Evolutionary conservation across 202 grass and related monocot genomes (phyloP), one percentile per base, ranked within the genome.

Genomic region (Miscanthus sacchariflorus): DNA sequence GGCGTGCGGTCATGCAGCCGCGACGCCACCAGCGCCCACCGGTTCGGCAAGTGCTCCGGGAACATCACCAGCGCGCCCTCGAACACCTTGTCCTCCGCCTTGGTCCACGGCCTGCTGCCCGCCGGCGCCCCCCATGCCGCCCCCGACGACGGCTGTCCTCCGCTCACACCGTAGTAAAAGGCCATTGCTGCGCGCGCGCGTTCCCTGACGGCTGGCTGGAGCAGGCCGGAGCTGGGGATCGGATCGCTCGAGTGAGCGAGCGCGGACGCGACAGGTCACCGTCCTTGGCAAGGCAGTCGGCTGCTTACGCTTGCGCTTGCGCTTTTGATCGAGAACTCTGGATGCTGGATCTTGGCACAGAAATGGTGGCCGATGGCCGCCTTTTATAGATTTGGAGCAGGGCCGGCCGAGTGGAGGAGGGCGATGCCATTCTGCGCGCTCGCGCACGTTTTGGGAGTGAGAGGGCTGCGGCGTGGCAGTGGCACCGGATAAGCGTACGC

Each of bases 41-140:
- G 81, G 72, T 95, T 76, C 30, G 81, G 89, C 42, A 70, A 27
- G 17, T 89, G 81, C 72, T 96, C 94, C 61, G 91, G 92, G 87
- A 87, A 83, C 33, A 63, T 12, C 74, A 97, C 88, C 67, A 99
- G 80, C 19, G 91, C 88, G 75, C 78, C 80, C 90, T 99, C 97
- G 76, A 99, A 99, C 77, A 59, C 65, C 90, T 99, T 97, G 89
- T 99, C 97, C 86, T 99, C 97, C 17, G 15, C 82, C 91, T 86
- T 89, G 74, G 52, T 93, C 94, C 94, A 95, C 74, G 77, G 86
- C 58, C 83, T 50, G 17, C 52, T 63, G 64, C 40, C 30, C 58
- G 73, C 15, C 70, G 9, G 27, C 12, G 52, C 23, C 28, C 17
- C 71, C 70, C 35, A 35, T 44, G 46, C 61, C 71, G 64, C 78